Percentiles rank a stretch among this genome's conserved stretches.
These are phyloP conservation scores for Brettanomyces custersianus DNA, from an alignment of 805 yeast species.

Conservation along the genomic window DNA sequence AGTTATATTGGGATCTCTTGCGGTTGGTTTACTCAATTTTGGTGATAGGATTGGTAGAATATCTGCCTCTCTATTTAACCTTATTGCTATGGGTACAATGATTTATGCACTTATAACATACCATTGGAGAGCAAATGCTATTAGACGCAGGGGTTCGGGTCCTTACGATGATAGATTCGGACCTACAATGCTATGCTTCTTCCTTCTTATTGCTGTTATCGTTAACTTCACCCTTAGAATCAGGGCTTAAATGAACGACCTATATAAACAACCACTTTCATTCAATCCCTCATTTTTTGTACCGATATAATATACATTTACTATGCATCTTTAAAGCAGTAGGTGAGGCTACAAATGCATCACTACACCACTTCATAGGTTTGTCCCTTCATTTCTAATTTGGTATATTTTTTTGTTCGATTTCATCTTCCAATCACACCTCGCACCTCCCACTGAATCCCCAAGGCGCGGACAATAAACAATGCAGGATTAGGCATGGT, in stretches of 20 bases:
- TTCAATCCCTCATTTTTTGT: no score
- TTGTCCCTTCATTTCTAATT: no score
- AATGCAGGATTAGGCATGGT: no score
- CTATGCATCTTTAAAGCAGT: no score
- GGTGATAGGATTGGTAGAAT: constrained; percentile 92
- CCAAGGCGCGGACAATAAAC: no score
- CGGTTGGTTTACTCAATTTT: constrained; percentile 90
- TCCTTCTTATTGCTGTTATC: constrained; percentile 85
- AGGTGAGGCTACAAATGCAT: no score
- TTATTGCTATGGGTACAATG: constrained; percentile 98
- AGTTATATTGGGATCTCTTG: constrained; percentile 93
- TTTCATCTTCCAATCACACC: no score
- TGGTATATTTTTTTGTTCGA: no score
- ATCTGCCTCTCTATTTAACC: constrained; percentile 88
- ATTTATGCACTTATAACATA: constrained; percentile 88
- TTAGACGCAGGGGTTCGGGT: constrained; percentile 94
- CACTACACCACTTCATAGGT: no score
- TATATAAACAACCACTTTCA: background rate
- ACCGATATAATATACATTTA: no score
- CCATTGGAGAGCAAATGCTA: constrained; percentile 99
- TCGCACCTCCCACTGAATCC: background rate
- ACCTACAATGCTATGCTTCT: constrained; percentile 94
- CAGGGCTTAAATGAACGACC: constrained; percentile 29
- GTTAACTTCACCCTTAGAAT: constrained; percentile 86
- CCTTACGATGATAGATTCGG: constrained; percentile 99